Base-by-base conservation (phyloP, 257 asterid genomes). In the Solanum dulcamara region DNA sequence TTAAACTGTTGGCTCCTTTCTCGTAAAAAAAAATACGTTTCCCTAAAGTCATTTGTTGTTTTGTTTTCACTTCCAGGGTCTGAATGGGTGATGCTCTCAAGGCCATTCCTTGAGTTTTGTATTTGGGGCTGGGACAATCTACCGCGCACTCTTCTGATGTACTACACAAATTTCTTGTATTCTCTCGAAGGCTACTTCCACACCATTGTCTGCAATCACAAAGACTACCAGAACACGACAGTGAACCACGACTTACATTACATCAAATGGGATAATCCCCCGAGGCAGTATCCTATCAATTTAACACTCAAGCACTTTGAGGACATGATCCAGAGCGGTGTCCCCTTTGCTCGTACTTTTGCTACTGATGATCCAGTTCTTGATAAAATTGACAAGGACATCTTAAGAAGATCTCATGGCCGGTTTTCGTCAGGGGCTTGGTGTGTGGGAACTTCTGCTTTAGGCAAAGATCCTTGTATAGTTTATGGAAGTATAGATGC, bases 111-210 rank as follows among this genome's bases (percentile, higher is more conserved):
- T 1, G 98, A 95, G 92, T 97, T 97, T n/a, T 94, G 95, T 92
- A 93, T 97, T 32, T 94, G 98, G 98, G 98, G 98, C 2, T 97
- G 98, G 98, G 99, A 97, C 82, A 97, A 95, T 91, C 98, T 97
- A 74, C 98, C 99, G 0, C 98, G 98, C 51, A 95, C 96, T 13
- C 98, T 97, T 24, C 93, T 97, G 40, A 87, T 97, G 98, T 97
- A 95, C 93, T 97, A 89, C 93, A 91, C 99, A 2, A 97, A 97
- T 68, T 94, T 93, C 92, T 91, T 95, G 85, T 94, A 94, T n/a
- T 93, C 99, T 17, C 84, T 91, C 0, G 98, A 97, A 84, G 95
- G 98, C 18, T 97, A 95, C 87, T 97, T 97, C 91, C 99, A 97
- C 89, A 97, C 98, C 0, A 90, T 94, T 80, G 89, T 90, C 77